Evolutionary conservation across 148 eudicot species (phyloP).

Genomic region (Diospyros kaki): DNA sequence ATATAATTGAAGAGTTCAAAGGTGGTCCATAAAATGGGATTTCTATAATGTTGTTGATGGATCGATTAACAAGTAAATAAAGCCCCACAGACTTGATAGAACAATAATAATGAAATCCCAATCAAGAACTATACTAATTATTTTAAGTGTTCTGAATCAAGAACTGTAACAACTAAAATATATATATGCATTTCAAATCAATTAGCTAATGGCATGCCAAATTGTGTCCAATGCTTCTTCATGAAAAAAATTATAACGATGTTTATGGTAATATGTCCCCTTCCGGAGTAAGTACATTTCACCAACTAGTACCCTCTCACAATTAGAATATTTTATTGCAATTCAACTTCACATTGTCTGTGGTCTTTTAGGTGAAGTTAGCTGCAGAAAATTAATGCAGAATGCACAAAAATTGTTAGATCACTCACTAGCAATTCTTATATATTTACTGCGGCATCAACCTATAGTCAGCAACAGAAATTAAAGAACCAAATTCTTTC

Average conservation of each 20-base stretch:
- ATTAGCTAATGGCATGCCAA: background rate
- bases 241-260: background rate
- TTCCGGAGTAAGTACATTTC: background rate
- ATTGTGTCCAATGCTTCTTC: background rate
- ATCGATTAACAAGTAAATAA: no score
- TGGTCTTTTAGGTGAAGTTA: slow-evolving; percentile 1
- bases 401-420: background rate
- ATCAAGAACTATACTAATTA: no score
- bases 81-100: no score
- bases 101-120: no score
- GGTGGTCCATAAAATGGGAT: no score
- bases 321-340: background rate
- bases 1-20: no score
- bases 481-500: background rate
- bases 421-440: background rate
- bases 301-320: background rate
- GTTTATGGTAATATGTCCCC: background rate
- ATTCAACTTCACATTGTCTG: background rate
- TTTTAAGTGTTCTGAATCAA: no score
- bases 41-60: no score
- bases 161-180: no score
- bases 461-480: background rate
- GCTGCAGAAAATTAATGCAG: background rate
- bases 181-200: background rate
- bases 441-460: background rate